Evolutionary conservation across 768 basidiomycete species (phyloP).

Genomic region (Tulasnella sp.): DNA sequence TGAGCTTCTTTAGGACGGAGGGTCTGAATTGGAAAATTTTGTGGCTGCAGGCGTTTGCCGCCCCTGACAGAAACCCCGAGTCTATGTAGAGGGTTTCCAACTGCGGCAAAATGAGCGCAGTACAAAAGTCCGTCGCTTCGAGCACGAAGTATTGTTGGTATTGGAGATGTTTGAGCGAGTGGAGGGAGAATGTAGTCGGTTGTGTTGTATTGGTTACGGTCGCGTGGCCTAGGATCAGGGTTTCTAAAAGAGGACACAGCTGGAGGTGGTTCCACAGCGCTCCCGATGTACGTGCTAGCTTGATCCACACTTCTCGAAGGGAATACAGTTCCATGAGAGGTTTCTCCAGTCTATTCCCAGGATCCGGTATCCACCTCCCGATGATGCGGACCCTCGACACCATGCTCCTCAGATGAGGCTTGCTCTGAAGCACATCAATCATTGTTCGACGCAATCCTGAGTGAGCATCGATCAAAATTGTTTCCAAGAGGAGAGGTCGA

Average conservation of each 20-base stretch:
- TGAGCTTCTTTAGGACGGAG: not conserved
- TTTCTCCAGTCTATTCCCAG: no score
- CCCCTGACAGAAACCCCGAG: not conserved
- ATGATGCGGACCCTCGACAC: no score
- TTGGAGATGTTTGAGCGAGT: not conserved
- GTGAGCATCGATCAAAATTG: not conserved
- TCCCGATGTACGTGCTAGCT: not conserved
- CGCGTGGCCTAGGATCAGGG: no score
- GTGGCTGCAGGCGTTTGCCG: not conserved
- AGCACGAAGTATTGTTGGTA: not conserved
- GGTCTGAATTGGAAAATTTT: not conserved
- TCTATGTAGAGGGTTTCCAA: not conserved
- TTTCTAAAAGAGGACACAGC: not conserved
- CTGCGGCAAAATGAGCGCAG: not conserved
- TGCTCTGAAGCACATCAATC: not conserved
- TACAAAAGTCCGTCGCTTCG: not conserved
- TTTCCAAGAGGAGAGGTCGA: not conserved
- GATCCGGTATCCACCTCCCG: no score
- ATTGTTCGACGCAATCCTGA: no score
- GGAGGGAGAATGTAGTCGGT: not conserved
- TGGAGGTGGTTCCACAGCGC: not conserved
- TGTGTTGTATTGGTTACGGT: no score
- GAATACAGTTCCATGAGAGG: not conserved
- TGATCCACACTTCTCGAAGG: not conserved
- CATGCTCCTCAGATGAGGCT: not conserved